phyloP scores from a whole-genome alignment of 2,329 filamentous ascomycete species.

The Pseudogymnoascus sp. region DNA sequence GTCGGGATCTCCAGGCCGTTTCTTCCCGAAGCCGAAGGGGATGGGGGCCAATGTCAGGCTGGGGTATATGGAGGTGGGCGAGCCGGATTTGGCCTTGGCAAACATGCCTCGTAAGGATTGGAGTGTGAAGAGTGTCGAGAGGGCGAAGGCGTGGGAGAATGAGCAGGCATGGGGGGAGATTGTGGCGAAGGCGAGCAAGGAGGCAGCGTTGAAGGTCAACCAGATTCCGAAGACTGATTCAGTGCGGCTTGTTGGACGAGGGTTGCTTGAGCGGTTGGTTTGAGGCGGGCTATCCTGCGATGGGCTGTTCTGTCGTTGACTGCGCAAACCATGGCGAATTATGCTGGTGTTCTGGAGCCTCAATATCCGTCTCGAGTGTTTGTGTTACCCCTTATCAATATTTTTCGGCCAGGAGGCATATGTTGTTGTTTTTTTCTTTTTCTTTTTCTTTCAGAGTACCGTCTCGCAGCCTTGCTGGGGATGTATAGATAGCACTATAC shows the following conservation, averaged over 20 bases:
- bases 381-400: not conserved
- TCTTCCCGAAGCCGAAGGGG: not conserved
- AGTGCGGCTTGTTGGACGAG: not conserved
- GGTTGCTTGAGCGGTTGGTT: not conserved
- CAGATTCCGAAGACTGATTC: not conserved
- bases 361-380: not conserved
- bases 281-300: not conserved
- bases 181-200: not conserved
- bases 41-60: not conserved
- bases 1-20: not conserved
- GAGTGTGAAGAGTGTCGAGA: not conserved
- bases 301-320: not conserved
- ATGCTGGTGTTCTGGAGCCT: not conserved
- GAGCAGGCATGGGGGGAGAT: not conserved
- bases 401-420: too few relatives aligned
- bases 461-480: not conserved
- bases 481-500: not conserved
- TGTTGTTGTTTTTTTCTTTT: not conserved
- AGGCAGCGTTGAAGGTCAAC: not conserved
- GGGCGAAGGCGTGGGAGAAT: not conserved
- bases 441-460: not conserved
- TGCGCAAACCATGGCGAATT: not conserved
- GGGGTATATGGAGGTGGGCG: not conserved
- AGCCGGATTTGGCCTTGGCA: not conserved
- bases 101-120: not conserved